Percentiles rank a stretch among this genome's conserved stretches.
Evolutionary conservation across 345 rosid genomes (phyloP).

Genomic region (Eucalyptus polybractea): DNA sequence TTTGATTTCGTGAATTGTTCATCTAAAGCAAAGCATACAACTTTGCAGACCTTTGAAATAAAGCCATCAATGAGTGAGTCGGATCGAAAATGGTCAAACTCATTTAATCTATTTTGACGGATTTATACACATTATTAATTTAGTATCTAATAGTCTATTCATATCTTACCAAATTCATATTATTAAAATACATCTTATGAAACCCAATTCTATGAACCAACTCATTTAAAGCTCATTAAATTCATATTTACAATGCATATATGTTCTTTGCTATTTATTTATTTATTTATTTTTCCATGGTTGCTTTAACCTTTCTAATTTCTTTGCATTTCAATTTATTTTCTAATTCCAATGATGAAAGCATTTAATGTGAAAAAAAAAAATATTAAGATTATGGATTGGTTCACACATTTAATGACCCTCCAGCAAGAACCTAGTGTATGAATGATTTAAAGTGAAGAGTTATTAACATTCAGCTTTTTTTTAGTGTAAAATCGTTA

Average conservation of each 20-base stretch:
- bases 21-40: neutral
- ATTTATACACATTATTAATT: too few species aligned
- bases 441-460: too few species aligned
- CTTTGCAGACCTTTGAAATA: neutral
- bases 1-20: too few species aligned
- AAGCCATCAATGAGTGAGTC: neutral
- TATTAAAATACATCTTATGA: neutral
- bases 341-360: neutral
- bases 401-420: neutral
- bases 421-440: too few species aligned
- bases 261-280: neutral
- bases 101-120: too few species aligned
- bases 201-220: neutral
- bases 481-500: too few species aligned
- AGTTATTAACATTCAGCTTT: too few species aligned
- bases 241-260: neutral
- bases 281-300: too few species aligned
- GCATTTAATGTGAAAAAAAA: too few species aligned
- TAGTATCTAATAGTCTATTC: rapidly evolving
- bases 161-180: too few species aligned
- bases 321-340: neutral
- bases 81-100: rapidly evolving
- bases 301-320: neutral
- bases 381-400: neutral
- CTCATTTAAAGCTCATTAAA: neutral